These are phyloP conservation scores for Litchi chinensis DNA, from an alignment of 345 rosid species.

Conservation along the genomic window DNA sequence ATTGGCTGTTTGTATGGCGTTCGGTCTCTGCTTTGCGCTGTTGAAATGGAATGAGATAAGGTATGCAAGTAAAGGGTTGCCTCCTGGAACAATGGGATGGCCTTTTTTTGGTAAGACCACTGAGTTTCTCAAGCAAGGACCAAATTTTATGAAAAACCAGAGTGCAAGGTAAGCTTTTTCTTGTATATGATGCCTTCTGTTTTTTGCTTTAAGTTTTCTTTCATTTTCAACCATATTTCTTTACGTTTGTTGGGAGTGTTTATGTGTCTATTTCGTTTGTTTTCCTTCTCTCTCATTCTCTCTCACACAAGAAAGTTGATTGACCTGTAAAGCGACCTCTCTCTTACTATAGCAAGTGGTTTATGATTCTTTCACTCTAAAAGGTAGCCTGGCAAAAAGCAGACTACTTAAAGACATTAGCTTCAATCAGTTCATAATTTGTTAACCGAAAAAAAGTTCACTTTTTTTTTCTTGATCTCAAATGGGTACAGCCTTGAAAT, in stretches of 20 bases:
- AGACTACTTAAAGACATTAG: background rate
- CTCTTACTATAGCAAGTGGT: conserved; percentile 10
- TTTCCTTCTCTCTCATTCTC: background rate
- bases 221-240: background rate
- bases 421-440: background rate
- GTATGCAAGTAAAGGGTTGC: conserved; percentile 62
- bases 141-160: conserved; percentile 75
- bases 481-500: conserved; percentile 9
- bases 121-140: conserved; percentile 77
- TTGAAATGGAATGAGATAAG: conserved; percentile 73
- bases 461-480: conserved; percentile 1
- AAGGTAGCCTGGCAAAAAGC: conserved; percentile 15
- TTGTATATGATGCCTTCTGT: background rate
- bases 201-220: background rate
- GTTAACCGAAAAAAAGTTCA: conserved; percentile 2
- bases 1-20: conserved; percentile 29
- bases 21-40: conserved; percentile 57
- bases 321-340: conserved; percentile 17
- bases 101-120: conserved; percentile 84
- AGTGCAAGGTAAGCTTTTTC: conserved; percentile 49
- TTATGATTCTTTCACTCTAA: conserved; percentile 12
- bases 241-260: conserved; percentile 8
- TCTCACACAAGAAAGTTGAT: background rate
- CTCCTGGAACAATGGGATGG: conserved; percentile 97
- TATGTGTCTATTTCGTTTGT: conserved; percentile 7